phyloP scores from a whole-genome alignment of 1,284 basidiomycete species.

The Boletus semigastroideus region DNA sequence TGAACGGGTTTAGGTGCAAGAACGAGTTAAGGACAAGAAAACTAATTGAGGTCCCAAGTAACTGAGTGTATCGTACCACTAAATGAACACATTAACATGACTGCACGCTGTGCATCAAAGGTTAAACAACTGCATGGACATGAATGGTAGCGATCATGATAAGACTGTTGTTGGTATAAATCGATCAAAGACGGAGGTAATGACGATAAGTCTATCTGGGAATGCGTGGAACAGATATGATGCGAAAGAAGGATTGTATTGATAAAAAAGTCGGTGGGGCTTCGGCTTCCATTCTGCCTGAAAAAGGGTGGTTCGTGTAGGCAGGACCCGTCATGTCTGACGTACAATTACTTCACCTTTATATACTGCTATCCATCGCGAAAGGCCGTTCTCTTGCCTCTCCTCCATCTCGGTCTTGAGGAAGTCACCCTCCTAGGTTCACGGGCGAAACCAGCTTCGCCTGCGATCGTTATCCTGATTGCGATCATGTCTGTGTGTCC shows the following conservation, averaged over 20 bases:
- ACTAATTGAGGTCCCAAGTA: neutral
- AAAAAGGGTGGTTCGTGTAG: no score
- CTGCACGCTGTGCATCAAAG: neutral
- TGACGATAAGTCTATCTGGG: neutral
- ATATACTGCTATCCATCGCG: neutral
- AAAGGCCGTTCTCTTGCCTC: neutral
- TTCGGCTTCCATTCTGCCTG: slow-evolving; percentile 3
- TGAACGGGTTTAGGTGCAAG: no score
- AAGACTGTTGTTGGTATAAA: neutral
- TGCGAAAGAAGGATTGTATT: neutral
- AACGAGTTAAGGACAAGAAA: neutral
- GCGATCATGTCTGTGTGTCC: slow-evolving; percentile 6
- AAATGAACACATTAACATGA: neutral
- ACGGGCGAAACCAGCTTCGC: slow-evolving; percentile 9
- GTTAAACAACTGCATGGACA: neutral
- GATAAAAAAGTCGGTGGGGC: neutral
- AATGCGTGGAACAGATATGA: neutral
- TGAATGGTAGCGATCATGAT: neutral
- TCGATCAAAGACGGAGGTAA: slow-evolving; percentile 1
- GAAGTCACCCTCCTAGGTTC: neutral
- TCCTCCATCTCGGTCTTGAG: neutral
- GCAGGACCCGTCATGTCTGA: neutral
- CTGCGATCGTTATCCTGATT: slow-evolving; percentile 7
- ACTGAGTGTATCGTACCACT: slow-evolving; percentile 1
- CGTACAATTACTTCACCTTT: neutral